Base-by-base conservation (phyloP, 78 protist genomes). In the Dictyostelium capitatum region DNA sequence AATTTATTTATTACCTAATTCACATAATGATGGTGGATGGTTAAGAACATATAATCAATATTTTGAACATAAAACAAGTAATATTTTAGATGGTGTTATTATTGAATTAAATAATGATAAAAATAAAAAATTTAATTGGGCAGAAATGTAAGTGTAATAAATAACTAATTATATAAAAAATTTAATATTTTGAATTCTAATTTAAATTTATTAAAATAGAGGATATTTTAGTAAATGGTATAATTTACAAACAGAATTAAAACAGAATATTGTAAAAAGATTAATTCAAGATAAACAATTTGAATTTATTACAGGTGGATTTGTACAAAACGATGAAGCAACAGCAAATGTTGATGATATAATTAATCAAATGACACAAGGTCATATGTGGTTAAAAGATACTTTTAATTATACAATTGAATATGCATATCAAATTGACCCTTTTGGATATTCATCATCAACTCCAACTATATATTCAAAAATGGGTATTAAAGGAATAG, bases 311-410 rank as follows among this genome's bases (percentile, higher is more conserved):
- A 56, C 65, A 30, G 97, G 97, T 25, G 98, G 98, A 20, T 95
- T 85, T 94, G 98, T 97, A 28, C 84, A 80, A 82, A 83, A 82
- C 78, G 99, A 98, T 83, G 98, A 98, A 43, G 98, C 98, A 15
- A 19, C 32, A 23, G 25, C 97, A 17, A 0, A 15, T 51, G 6
- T 78, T 37, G 85, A 53, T 48, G 89, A 83, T 25, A 51, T 90
- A 15, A 62, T 98, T 17, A 85, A 95, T 53, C 98, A 98, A 75
- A 91, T 97, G 92, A 94, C 97, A 20, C 84, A 79, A 19, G 98
- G 99, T 3, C 96, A 89, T 64, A 25, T 41, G 65, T 97, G 80
- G 92, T n/a, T 97, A 51, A 8, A 64, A 47, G 19, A 89, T 25
- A 48, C 15, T 25, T 75, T 97, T 1, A 97, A 96, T 8, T 83